Evolutionary conservation across 305 asterid genomes (phyloP).

Genomic region (Rubia tinctorum): DNA sequence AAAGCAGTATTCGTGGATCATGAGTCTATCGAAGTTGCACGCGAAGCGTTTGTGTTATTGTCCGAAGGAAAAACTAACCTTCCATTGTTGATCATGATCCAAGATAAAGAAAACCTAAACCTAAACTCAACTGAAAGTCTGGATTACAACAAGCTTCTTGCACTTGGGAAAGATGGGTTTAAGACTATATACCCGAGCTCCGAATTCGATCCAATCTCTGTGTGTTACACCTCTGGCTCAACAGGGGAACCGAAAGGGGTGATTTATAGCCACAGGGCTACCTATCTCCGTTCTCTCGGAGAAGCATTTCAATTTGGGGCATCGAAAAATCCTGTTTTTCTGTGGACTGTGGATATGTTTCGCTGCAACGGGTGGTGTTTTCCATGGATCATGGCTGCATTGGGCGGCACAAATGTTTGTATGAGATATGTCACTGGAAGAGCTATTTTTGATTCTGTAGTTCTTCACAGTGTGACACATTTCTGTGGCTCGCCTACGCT

Average conservation of each 20-base stretch:
- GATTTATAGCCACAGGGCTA: constrained; percentile 41
- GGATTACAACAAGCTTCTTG: constrained; percentile 24
- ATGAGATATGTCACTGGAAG: constrained; percentile 21
- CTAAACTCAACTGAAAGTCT: neutral
- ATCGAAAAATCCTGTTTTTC: constrained; percentile 24
- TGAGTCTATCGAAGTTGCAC: constrained; percentile 18
- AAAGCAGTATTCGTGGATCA: constrained; percentile 32
- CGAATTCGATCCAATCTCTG: constrained; percentile 37
- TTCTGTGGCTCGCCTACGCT: constrained; percentile 38
- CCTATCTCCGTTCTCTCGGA: constrained; percentile 35
- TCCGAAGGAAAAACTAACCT: constrained; percentile 10
- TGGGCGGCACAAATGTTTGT: constrained; percentile 43
- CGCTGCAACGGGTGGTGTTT: constrained; percentile 49
- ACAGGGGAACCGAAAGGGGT: constrained; percentile 45
- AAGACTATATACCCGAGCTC: constrained; percentile 25
- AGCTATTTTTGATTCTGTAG: constrained; percentile 25
- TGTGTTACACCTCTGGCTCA: constrained; percentile 44
- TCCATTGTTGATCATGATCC: constrained; percentile 21
- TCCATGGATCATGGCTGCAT: constrained; percentile 44
- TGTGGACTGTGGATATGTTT: constrained; percentile 51
- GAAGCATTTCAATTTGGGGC: constrained; percentile 17
- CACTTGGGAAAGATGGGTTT: constrained; percentile 27
- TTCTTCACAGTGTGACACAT: constrained; percentile 32
- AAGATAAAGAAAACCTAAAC: neutral
- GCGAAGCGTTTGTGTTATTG: constrained; percentile 18